A percentile compares a stretch with the other conserved stretches of the same genome.
phyloP scores from a whole-genome alignment of 2,329 filamentous ascomycete species.

The Penicillium digitatum region DNA sequence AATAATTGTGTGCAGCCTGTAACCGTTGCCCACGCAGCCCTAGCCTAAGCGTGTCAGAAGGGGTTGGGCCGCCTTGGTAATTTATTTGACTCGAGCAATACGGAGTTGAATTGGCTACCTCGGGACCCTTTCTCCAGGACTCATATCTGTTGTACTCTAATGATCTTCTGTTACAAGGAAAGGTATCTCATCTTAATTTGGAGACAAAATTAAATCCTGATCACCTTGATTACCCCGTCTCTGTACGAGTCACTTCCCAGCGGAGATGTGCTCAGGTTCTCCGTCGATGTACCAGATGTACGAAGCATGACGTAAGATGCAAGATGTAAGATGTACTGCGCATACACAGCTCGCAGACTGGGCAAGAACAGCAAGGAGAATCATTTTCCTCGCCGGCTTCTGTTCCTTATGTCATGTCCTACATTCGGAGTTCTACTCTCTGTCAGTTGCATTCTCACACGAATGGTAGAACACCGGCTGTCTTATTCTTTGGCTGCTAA shows the following conservation, averaged over 20 bases:
- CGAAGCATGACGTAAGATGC: slow-evolving; percentile 3
- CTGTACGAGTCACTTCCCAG: slow-evolving; percentile 8
- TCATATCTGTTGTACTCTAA: neutral
- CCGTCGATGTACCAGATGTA: slow-evolving; percentile 8
- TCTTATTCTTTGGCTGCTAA: neutral
- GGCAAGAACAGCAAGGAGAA: slow-evolving; percentile 18
- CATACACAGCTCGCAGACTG: slow-evolving; percentile 7
- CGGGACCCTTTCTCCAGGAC: neutral
- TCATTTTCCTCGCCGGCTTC: slow-evolving; percentile 6
- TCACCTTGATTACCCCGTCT: neutral
- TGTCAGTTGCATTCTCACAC: slow-evolving; percentile 2
- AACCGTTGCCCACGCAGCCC: slow-evolving; percentile 5
- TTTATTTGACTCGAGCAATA: slow-evolving; percentile 1
- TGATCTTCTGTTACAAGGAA: neutral
- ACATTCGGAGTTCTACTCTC: slow-evolving; percentile 12
- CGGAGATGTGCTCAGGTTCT: neutral
- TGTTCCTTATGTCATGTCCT: slow-evolving; percentile 25
- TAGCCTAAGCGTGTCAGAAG: neutral
- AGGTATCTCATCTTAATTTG: neutral
- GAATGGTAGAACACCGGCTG: neutral
- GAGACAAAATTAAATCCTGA: neutral
- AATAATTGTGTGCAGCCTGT: slow-evolving; percentile 8
- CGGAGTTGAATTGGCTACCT: slow-evolving; percentile 11
- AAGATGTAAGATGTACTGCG: slow-evolving; percentile 2
- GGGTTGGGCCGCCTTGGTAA: slow-evolving; percentile 14